Evolutionary conservation across 805 yeast species (phyloP).

Genomic region (Candida boleticola): DNA sequence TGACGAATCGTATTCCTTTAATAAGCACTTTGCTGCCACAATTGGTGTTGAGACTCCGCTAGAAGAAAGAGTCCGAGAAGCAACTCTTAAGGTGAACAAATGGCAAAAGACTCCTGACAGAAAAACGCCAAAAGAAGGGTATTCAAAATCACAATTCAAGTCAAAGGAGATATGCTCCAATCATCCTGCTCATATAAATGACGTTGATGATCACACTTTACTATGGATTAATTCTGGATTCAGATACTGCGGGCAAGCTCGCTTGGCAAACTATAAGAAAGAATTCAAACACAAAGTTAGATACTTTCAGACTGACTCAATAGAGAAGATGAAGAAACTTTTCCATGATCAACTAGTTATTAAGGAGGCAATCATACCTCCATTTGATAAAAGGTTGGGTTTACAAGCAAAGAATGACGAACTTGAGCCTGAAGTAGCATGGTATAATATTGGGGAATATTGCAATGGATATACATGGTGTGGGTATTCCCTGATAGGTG

Average conservation of each 20-base stretch:
- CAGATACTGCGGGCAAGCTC: constrained; percentile 44
- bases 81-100: constrained; percentile 44
- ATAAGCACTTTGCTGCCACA: constrained; percentile 31
- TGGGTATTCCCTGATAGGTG: constrained; percentile 25
- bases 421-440: constrained; percentile 21
- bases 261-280: constrained; percentile 16
- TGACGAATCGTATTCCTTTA: constrained; percentile 30
- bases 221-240: constrained; percentile 77
- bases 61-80: constrained; percentile 22
- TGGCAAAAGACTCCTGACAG: constrained; percentile 29
- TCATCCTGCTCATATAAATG: constrained; percentile 60
- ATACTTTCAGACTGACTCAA: constrained; percentile 17
- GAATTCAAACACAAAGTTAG: constrained; percentile 23
- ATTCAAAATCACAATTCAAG: constrained; percentile 21
- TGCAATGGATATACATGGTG: constrained; percentile 34
- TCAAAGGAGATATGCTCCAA: constrained; percentile 54
- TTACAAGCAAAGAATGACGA: constrained; percentile 11
- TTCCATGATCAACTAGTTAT: constrained; percentile 21
- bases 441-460: constrained; percentile 19
- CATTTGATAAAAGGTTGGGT: constrained; percentile 9
- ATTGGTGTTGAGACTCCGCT: constrained; percentile 33
- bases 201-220: constrained; percentile 45
- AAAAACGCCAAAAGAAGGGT: constrained; percentile 15
- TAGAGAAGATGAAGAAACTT: constrained; percentile 21
- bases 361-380: constrained; percentile 26